Base-by-base conservation (phyloP, 1,284 basidiomycete genomes). In the Thelephora terrestris region DNA sequence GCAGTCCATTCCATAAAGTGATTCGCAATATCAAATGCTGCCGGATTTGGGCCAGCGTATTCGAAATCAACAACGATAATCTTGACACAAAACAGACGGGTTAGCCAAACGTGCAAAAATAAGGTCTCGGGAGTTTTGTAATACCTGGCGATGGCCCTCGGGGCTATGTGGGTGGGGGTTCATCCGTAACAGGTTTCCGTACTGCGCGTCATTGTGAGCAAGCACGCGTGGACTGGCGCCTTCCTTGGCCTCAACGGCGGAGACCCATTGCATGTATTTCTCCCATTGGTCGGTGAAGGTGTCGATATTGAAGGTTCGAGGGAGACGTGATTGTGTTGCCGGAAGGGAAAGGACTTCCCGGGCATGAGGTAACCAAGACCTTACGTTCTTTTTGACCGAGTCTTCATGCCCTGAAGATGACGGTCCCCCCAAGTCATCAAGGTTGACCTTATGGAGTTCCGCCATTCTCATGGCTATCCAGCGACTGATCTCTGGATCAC, bases 1-100 rank as follows among this genome's bases (percentile, higher is more conserved):
- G 90, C 86, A 24, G 87, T 87, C 92, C 93, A 96, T 67, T 96
- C 93, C 61, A 90, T 83, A 67, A 95, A 96, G 67, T 96, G 92
- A 67, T 96, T 96, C 51, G 87, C 92, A 58, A 97, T 91, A 63
- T 97, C 93, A 66, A 83, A 94, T 2, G 89, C 86, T 3, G 91
- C 81, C 24, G 90, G 81, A 63, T 95, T 96, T 2, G 87, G 85
- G 0, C 83, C 75, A 7, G 92, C 90, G 61, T 96, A 97, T 68
- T 97, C 93, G 62, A 95, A 96, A 66, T 96, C 92, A 54, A 96
- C 89, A 34, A 96, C 90, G 60, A 94, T 88, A 57, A 94, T 82
- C 86, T 91, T 60, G 46, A 50, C 27, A 48, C 27, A 48, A 45
- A 29, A 46, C 29, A 14, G 29, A 49, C 20, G 36, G 42, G 49